Evolutionary conservation across 2,329 filamentous ascomycete genomes (phyloP).

Genomic region (Chalaropsis thielavioides): DNA sequence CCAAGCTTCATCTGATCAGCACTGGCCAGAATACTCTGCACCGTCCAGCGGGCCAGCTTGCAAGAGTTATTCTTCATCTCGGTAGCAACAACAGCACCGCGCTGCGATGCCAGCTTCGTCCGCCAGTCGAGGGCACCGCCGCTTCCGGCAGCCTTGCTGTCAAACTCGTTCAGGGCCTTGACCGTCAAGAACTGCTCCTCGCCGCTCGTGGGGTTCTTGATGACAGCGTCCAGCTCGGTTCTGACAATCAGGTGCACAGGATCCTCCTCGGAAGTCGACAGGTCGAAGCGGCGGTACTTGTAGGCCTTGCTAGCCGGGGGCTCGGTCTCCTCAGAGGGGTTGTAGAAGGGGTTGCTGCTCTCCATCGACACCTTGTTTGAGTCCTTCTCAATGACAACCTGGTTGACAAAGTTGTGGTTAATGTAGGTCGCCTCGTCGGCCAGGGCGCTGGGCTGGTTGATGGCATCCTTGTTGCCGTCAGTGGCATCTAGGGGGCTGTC

Average conservation of each 20-base stretch:
- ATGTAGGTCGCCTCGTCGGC: conserved; percentile 98
- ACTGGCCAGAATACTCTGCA: conserved; percentile 89
- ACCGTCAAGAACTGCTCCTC: conserved; percentile 85
- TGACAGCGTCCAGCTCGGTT: conserved; percentile 85
- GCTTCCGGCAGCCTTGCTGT: conserved; percentile 90
- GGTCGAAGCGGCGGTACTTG: conserved; percentile 94
- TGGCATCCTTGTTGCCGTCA: conserved; percentile 81
- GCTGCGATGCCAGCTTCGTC: conserved; percentile 82
- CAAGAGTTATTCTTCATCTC: conserved; percentile 99
- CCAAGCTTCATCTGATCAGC: conserved; percentile 98
- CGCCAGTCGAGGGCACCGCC: conserved; percentile 95
- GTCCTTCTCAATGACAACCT: conserved; percentile 77
- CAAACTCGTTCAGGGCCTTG: conserved; percentile 97
- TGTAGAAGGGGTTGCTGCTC: conserved; percentile 95
- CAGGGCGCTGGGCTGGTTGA: conserved; percentile 87
- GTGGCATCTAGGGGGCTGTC: conserved; percentile 85
- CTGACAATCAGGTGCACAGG: conserved; percentile 86
- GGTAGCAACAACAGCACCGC: conserved; percentile 91
- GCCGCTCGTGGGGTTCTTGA: conserved; percentile 85
- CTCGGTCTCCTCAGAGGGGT: conserved; percentile 79
- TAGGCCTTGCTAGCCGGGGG: conserved; percentile 92
- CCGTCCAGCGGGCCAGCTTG: conserved; percentile 96
- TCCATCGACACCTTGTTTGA: conserved; percentile 67
- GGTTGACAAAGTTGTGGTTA: conserved; percentile 98
- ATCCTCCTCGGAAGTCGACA: conserved; percentile 88